Evolutionary conservation across 148 eudicot species (phyloP).

Genomic region (Agrostemma githago): DNA sequence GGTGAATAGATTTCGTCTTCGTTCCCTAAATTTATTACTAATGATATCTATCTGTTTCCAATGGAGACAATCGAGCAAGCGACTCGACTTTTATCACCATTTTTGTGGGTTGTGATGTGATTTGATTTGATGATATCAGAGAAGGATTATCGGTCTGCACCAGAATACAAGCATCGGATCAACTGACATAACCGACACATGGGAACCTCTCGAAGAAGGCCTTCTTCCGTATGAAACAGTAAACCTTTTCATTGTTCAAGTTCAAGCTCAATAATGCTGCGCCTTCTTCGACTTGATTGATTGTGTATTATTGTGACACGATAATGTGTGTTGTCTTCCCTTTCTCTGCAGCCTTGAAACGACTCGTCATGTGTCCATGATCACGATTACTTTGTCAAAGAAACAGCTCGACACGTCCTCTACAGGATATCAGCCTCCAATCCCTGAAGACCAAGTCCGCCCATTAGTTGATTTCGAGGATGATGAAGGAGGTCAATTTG

Average conservation of each 20-base stretch:
- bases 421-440: conserved; percentile 45
- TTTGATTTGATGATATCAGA: conserved; percentile 27
- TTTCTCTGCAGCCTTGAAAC: conserved; percentile 51
- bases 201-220: conserved; percentile 77
- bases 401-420: conserved; percentile 54
- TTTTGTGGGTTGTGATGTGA: not conserved
- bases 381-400: conserved; percentile 57
- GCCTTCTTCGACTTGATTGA: not conserved
- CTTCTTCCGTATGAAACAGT: conserved; percentile 48
- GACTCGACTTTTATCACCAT: not conserved
- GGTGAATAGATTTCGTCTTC: conserved; percentile 21
- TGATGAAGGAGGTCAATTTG: conserved; percentile 33
- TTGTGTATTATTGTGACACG: not conserved
- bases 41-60: not conserved
- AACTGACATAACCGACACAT: conserved; percentile 54
- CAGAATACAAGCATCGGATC: conserved; percentile 56
- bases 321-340: not conserved
- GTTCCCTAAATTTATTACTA: not conserved
- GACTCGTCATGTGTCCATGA: conserved; percentile 69
- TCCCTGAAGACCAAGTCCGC: conserved; percentile 32
- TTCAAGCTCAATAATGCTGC: not conserved
- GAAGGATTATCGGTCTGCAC: conserved; percentile 58
- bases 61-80: not conserved
- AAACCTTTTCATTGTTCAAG: conserved; percentile 2
- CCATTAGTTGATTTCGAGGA: conserved; percentile 20